Base-by-base conservation (phyloP, 208 protist genomes). In the Trypanosoma cruzi region DNA sequence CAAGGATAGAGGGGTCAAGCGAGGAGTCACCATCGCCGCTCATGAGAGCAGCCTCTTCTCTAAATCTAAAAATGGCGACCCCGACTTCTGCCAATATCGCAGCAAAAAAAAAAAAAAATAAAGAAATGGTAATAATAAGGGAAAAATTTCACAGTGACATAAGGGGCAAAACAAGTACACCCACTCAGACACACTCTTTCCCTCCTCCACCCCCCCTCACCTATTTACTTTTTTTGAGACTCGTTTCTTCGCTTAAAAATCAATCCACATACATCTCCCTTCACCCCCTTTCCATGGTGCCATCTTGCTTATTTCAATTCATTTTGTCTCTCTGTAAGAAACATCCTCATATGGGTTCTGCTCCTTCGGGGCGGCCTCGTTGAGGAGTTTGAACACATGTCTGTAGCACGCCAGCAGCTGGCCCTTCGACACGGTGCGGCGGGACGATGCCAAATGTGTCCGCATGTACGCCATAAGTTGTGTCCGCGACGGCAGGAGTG, bases 371-470 rank as follows among this genome's bases (percentile, higher is more conserved):
- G 68, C 70, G 24, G 75, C 73, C 32, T 91, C 80, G 50, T 93
- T 93, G n/a, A 93, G 64, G 11, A 79, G 50, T 20, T 59, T 78
- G 60, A 93, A 93, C 26, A 90, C 85, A 63, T 93, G 69, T 4
- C 88, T 82, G 60, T 93, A 90, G 55, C 77, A 84, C 31, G 64
- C 4, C 13, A 93, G 70, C 11, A 92, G 28, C 11, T 80, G 71
- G 0, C 68, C 54, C 68, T 92, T 92, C 4, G 68, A 62, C 0
- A 75, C 42, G 22, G 62, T 72, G 11, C 62, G 40, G 16, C 81
- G 73, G n/a, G 74, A 77, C 8, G 65, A 65, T 0, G 82, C 31
- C 4, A 82, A 75, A 48, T 84, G 36, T 24, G 73, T 72, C 36
- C 71, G 74, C 18, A 92, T 56, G 52, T 92, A 92, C 16, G 68